phyloP scores from a whole-genome alignment of 192 early-diverging fungal species.

The Lunasporangiospora selenospora region DNA sequence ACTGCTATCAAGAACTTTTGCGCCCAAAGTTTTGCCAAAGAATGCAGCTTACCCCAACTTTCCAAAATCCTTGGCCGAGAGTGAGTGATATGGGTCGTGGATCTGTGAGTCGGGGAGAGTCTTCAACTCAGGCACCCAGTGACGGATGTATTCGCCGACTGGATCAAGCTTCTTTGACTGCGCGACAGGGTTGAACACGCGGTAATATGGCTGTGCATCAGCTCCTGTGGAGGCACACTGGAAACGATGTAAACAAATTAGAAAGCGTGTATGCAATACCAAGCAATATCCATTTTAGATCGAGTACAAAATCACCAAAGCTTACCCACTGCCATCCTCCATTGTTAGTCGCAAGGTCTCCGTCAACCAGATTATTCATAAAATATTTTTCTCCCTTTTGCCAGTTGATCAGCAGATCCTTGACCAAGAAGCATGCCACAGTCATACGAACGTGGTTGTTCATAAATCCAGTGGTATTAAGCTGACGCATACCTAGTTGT shows the following conservation, averaged over 20 bases:
- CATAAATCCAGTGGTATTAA: conserved; percentile 66
- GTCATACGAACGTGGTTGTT: conserved; percentile 71
- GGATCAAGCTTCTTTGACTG: conserved; percentile 60
- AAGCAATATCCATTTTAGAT: not conserved
- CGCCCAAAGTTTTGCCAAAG: too few relatives aligned
- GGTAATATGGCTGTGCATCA: conserved; percentile 74
- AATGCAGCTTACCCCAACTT: conserved; percentile 50
- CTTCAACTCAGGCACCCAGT: conserved; percentile 68
- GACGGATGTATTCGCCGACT: conserved; percentile 60
- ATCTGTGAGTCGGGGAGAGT: conserved; percentile 50
- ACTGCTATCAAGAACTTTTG: too few relatives aligned
- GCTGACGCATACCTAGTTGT: conserved; percentile 66
- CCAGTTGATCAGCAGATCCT: conserved; percentile 69
- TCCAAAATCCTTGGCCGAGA: conserved; percentile 48
- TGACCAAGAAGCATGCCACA: conserved; percentile 55
- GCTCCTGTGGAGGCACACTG: conserved; percentile 68
- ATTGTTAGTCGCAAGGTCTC: conserved; percentile 74
- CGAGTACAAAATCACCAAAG: not conserved
- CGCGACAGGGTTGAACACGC: conserved; percentile 66
- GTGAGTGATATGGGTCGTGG: conserved; percentile 59
- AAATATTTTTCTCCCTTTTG: conserved; percentile 73
- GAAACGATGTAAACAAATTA: conserved; percentile 1
- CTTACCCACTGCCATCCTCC: conserved; percentile 73
- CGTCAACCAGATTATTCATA: conserved; percentile 68
- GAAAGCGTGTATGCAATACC: not conserved